A percentile compares a stretch with the other conserved stretches of the same genome.
These are phyloP conservation scores for Epichloe bromicola DNA, from an alignment of 2,329 filamentous ascomycete species.

Conservation along the genomic window DNA sequence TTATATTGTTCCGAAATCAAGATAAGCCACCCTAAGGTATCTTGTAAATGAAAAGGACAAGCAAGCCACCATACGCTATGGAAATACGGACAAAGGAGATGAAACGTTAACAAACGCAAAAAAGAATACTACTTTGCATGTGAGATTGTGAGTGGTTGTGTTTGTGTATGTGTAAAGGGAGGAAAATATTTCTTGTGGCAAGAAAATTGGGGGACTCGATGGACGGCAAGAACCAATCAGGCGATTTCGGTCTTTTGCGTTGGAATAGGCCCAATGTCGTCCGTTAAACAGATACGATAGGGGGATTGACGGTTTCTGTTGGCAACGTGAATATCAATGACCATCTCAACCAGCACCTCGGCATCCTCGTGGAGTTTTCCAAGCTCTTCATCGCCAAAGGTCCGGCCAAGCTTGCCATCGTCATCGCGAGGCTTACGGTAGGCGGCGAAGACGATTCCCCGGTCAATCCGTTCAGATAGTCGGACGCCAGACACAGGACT, in stretches of 20 bases:
- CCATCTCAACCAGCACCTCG: constrained; percentile 38
- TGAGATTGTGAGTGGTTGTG: constrained; percentile 4
- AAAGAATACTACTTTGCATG: not conserved
- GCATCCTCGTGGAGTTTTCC: constrained; percentile 34
- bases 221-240: not conserved
- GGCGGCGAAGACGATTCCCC: constrained; percentile 43
- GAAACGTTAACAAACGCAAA: not conserved
- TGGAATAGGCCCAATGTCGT: constrained; percentile 28
- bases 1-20: constrained; percentile 10
- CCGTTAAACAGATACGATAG: constrained; percentile 13
- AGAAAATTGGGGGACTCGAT: no score
- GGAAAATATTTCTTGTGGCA: no score
- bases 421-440: constrained; percentile 35
- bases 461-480: constrained; percentile 23
- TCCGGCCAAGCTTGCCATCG: constrained; percentile 21
- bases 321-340: constrained; percentile 35
- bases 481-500: constrained; percentile 14
- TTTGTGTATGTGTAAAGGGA: not conserved
- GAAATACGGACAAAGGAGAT: not conserved
- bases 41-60: constrained; percentile 10
- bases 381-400: constrained; percentile 27
- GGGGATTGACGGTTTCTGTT: constrained; percentile 21
- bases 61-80: not conserved
- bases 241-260: constrained; percentile 9
- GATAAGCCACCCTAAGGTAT: constrained; percentile 17